Conservation (phyloP, 176 grass and related monocot genomes). For the Cymbopogon citratus region DNA sequence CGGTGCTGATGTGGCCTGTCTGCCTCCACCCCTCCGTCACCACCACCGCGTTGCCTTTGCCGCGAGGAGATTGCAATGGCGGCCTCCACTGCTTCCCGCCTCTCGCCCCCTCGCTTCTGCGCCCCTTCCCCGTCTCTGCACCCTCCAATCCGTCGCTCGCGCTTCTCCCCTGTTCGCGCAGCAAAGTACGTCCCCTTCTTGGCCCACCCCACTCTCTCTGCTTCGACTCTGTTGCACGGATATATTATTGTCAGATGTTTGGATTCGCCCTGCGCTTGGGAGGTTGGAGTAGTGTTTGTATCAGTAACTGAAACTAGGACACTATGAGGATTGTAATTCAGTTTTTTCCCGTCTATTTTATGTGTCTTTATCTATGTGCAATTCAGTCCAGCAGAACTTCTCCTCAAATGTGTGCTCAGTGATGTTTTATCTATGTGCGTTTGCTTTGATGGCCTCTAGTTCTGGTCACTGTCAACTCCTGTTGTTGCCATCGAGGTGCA, state of each 20-base stretch:
- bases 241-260: neutral
- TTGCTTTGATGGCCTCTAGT: neutral
- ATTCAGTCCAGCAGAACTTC: neutral
- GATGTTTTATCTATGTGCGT: neutral
- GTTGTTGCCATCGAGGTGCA: neutral
- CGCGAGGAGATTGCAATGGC: conserved; percentile 35
- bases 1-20: conserved; percentile 23
- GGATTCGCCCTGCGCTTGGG: neutral
- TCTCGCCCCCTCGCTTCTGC: conserved; percentile 18
- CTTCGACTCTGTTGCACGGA: neutral
- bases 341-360: neutral
- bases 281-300: neutral
- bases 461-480: neutral
- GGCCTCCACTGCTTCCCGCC: conserved; percentile 28
- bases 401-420: too few relatives aligned
- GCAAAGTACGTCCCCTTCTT: conserved; percentile 30
- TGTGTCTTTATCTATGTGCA: neutral
- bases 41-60: conserved; percentile 12
- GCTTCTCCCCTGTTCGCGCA: conserved; percentile 33
- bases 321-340: neutral
- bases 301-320: neutral
- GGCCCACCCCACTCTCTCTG: neutral
- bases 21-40: conserved; percentile 34
- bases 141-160: neutral
- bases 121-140: neutral